These are phyloP conservation scores for Elsinoe fawcettii DNA, from an alignment of 2,329 filamentous ascomycete genomes.

Conservation along the genomic window DNA sequence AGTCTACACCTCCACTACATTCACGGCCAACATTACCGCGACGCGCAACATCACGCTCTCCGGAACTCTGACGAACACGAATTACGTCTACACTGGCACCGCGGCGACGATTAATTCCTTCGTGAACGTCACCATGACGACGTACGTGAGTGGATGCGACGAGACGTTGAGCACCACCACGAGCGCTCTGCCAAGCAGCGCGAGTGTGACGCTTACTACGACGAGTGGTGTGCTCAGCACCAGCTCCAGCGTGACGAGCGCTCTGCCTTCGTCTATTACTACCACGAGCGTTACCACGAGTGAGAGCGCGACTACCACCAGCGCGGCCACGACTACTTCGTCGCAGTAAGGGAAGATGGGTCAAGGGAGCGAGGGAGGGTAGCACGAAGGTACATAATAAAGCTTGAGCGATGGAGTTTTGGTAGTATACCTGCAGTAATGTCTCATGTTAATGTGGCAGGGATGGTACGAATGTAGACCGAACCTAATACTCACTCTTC, in stretches of 20 bases:
- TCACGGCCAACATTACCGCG: background rate
- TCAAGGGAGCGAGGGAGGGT: background rate
- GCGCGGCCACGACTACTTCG: background rate
- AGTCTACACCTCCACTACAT: background rate
- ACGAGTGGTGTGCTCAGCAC: background rate
- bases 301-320: background rate
- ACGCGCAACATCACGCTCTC: background rate
- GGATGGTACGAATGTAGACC: background rate
- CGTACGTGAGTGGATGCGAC: background rate
- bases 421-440: background rate
- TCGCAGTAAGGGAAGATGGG: background rate
- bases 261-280: background rate
- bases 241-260: background rate
- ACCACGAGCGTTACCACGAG: background rate
- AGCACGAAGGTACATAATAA: background rate
- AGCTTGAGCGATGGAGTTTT: background rate
- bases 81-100: background rate
- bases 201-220: background rate
- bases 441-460: background rate
- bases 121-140: background rate
- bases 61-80: slow-evolving; percentile 1
- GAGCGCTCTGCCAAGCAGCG: background rate
- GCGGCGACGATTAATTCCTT: slow-evolving; percentile 3
- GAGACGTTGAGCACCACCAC: background rate
- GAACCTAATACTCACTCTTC: background rate